Evolutionary conservation across 176 grass and related monocot genomes (phyloP).

Genomic region (Thinopyrum elongatum): DNA sequence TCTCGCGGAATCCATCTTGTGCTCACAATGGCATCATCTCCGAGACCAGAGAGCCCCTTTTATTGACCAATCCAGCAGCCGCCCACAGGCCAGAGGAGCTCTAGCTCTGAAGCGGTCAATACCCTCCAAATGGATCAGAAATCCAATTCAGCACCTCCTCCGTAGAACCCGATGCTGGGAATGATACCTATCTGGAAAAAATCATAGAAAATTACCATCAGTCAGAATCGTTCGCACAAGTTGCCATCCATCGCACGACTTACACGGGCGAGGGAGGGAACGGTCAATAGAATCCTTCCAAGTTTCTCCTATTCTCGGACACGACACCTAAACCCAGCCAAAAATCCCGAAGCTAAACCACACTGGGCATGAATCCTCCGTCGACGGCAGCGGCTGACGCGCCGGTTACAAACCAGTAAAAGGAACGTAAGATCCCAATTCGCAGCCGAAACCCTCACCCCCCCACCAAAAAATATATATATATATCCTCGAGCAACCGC

Average conservation of each 20-base stretch:
- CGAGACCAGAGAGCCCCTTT: slow-evolving; percentile 5
- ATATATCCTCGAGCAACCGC: not conserved
- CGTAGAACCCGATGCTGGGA: slow-evolving; percentile 34
- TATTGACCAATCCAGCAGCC: slow-evolving; percentile 6
- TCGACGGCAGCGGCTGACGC: not conserved
- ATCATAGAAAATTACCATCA: slow-evolving; percentile 15
- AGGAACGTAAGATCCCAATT: slow-evolving; percentile 31
- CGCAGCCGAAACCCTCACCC: no score
- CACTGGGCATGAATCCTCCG: not conserved
- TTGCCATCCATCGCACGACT: slow-evolving; percentile 9
- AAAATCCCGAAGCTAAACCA: not conserved
- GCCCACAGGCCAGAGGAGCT: not conserved
- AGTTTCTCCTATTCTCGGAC: not conserved
- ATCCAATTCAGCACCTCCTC: slow-evolving; percentile 10
- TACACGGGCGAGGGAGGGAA: not conserved
- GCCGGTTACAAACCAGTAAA: not conserved
- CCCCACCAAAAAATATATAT: not conserved
- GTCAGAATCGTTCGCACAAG: slow-evolving; percentile 18
- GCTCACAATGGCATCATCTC: slow-evolving; percentile 59
- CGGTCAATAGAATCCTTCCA: not conserved
- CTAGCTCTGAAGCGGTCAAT: slow-evolving; percentile 34
- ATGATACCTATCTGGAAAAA: slow-evolving; percentile 23
- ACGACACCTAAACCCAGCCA: slow-evolving; percentile 3
- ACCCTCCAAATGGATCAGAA: slow-evolving; percentile 30
- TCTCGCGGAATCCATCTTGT: slow-evolving; percentile 82